Evolutionary conservation across 2,329 filamentous ascomycete species (phyloP), one percentile per base, ranked within the genome.

Genomic region (Colletotrichum spinosum): DNA sequence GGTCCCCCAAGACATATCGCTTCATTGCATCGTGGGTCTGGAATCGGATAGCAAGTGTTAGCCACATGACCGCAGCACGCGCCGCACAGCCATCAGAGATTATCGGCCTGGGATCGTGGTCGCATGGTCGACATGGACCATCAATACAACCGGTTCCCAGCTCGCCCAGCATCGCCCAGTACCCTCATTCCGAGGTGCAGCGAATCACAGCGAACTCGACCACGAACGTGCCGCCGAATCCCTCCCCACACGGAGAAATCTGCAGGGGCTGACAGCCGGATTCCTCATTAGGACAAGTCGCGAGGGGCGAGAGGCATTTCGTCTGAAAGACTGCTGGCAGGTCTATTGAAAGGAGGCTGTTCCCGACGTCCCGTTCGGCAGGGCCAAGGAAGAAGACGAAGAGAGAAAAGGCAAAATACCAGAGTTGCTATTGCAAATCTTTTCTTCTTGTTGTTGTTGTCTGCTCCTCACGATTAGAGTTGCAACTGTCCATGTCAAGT

Each of bases 221-320:
- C 11, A 56, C 35, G 42, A 56, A 56, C 52, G 58, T 61, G 58
- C 52, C 37, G 41, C 52, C 41, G 7, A 45, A 35, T 45, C 33
- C 53, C 62, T 62, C 62, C 62, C 58, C 62, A 65, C 58, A 65
- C 52, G 58, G 62, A 65, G 58, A 55, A 65, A 65, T 65, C 62
- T 65, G 62, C 62, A 63, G 62, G 62, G 62, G 62, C 17, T 65
- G 58, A 62, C 41, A 17, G 58, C 58, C 60, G 62, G 37, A 57
- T 65, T 55, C 62, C 62, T 51, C n/a, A 44, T 62, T 45, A 34
- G 58, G 62, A 62, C 42, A 52, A 48, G 58, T 41, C 17, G 39
- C 38, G 55, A 58, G 55, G 55, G 37, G 55, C 15, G n/a, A 37
- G 0, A 38, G n/a, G 34, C 25, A 52, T 9, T 25, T 25, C 25